Evolutionary conservation across 2,329 filamentous ascomycete species (phyloP), one percentile per base, ranked within the genome.

Genomic region (Zymoseptoria passerinii): DNA sequence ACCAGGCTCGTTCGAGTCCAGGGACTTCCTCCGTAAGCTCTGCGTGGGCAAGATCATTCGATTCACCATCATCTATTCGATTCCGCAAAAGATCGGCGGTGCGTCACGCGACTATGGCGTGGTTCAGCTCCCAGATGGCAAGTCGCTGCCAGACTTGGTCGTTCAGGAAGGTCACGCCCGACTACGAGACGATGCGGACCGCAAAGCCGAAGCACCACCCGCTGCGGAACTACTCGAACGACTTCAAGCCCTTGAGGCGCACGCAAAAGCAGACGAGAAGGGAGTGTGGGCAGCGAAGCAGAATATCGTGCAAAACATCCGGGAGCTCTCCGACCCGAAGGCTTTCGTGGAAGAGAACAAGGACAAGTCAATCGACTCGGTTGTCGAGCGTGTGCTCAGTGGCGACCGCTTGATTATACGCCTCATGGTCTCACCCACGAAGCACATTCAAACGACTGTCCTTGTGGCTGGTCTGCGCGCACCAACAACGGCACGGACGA

Each of bases 151-250:
- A 18, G 91, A 97, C 63, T 84, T 89, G 62, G 82, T 88, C 58
- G 84, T 97, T 63, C 86, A 90, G 70, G 89, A 91, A 68, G 94
- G 94, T 65, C 96, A 92, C 91, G 78, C 91, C 63, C 95, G 94
- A 77, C 83, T 99, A 60, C 86, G 94, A 63, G 94, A 99, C 69
- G 94, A 99, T 74, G 92, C 92, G 59, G 92, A 91, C 61, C 87
- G 88, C 65, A 94, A 92, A 71, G 92, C 96, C 65, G 91, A 96
- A 59, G 85, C 86, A 1, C 88, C 94, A 58, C 87, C 91, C 54
- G 81, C 87, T 8, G 70, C 77, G 28, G 79, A 85, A 63, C 82
- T 88, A 60, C 79, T 99, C 23, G 88, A 95, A 67, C 86, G 84
- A 67, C 83, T 99, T 61, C 86, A 90, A 66, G 80, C 81, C 52